Conservation (phyloP, 192 early-diverging fungal species). For the Backusella westeae region DNA sequence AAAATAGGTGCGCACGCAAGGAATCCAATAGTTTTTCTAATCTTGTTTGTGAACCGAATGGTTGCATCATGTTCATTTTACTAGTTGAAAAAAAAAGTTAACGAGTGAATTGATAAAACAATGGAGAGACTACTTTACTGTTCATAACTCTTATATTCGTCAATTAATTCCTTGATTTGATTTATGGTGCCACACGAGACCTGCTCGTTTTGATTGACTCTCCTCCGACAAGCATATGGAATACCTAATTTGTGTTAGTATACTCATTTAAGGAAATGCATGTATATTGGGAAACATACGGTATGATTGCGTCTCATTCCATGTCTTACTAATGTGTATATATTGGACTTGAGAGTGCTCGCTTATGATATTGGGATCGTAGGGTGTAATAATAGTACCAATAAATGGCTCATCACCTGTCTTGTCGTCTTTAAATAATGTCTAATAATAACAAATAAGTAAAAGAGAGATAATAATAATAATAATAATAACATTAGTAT, state of each 20-base stretch:
- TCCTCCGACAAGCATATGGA: constrained; percentile 52
- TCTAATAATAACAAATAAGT: constrained; percentile 12
- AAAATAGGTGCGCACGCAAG: constrained; percentile 42
- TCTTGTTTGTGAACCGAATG: constrained; percentile 48
- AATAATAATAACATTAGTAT: constrained; percentile 5
- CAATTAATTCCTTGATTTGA: constrained; percentile 54
- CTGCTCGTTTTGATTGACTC: constrained; percentile 44
- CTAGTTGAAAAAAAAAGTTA: not conserved
- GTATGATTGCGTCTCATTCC: constrained; percentile 49
- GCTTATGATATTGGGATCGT: constrained; percentile 52
- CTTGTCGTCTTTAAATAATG: constrained; percentile 63
- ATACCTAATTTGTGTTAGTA: constrained; percentile 28
- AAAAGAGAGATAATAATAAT: not conserved
- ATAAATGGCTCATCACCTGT: constrained; percentile 82
- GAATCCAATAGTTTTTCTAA: constrained; percentile 68
- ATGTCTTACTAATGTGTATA: constrained; percentile 53
- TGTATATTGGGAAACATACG: constrained; percentile 39
- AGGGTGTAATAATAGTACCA: constrained; percentile 85
- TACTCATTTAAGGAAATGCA: not conserved
- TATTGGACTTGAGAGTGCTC: constrained; percentile 60
- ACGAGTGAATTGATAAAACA: not conserved
- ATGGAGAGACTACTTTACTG: constrained; percentile 39
- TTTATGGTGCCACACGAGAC: constrained; percentile 50
- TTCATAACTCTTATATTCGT: constrained; percentile 58
- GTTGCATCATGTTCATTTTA: constrained; percentile 56